Base-by-base conservation (phyloP, 192 early-diverging fungal species). In the Entomortierella beljakovae region DNA sequence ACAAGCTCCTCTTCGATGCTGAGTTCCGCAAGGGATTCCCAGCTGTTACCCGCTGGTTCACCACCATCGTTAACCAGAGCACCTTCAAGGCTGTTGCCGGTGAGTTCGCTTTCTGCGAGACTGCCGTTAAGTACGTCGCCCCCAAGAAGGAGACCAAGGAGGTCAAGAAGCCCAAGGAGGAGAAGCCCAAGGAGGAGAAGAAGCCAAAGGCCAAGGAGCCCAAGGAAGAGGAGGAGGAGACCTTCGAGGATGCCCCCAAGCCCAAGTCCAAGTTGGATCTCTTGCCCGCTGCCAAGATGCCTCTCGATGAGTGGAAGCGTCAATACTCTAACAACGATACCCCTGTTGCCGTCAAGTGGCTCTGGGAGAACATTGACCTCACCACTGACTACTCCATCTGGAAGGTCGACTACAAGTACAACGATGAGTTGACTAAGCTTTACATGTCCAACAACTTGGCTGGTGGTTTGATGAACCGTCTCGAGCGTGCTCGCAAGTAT, bases 251-350 rank as follows among this genome's bases (percentile, higher is more conserved):
- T 63, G 89, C 83, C 64, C 94, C 95, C 81, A 96, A 96, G 90
- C 90, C 89, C 80, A 96, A 98, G 92, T 94, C 90, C 88, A 89
- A 90, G 80, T 85, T 96, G 64, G 95, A 97, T 79, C 84, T 91
- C 71, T 88, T 96, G 70, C 96, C 95, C 66, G 89, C 90, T 55
- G 90, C 94, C 70, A 74, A 85, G 67, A 92, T 98, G 85, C 82
- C 87, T 71, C 77, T 98, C 53, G 95, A 98, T 64, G 92, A 92
- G 69, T 98, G 96, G 96, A 98, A 98, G 89, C 92, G 95, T 63
- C 91, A 94, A 85, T 98, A 98, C 91, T 97, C 95, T 58, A 98
- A 98, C 92, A 95, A 96, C 86, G 90, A 96, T 56, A 95, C 95
- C 75, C 91, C 92, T 55, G 88, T 84, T 49, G 96, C 96, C 69